Conservation (phyloP, 441 rosid genomes). For the Euphorbia schlechtendalii region DNA sequence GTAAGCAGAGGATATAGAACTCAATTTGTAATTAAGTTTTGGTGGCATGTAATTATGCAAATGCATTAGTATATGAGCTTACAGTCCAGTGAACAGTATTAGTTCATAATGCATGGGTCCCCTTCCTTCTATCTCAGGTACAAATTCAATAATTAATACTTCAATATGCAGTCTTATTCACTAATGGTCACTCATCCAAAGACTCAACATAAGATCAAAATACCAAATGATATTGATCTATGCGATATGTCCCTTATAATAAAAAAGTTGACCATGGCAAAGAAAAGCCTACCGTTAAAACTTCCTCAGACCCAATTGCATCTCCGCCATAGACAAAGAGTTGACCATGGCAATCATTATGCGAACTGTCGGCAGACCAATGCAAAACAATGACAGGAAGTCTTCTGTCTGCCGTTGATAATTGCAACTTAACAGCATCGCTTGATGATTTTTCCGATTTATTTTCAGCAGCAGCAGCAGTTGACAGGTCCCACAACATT, state of each 20-base stretch:
- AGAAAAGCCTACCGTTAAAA: slow-evolving; percentile 39
- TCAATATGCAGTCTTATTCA: neutral
- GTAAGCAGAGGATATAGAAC: neutral
- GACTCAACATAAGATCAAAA: neutral
- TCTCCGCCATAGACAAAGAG: slow-evolving; percentile 71
- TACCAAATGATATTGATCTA: slow-evolving; percentile 2
- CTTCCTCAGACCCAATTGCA: slow-evolving; percentile 66
- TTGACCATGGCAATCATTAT: slow-evolving; percentile 31
- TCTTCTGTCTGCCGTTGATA: slow-evolving; percentile 49
- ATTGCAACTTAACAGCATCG: slow-evolving; percentile 47
- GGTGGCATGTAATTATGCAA: neutral
- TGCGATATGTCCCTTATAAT: neutral
- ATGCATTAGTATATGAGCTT: too few species aligned
- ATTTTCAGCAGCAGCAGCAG: slow-evolving; percentile 7
- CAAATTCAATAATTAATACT: slow-evolving; percentile 5
- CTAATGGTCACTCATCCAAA: neutral
- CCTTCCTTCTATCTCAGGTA: slow-evolving; percentile 4
- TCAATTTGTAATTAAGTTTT: neutral
- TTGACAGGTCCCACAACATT: slow-evolving; percentile 49
- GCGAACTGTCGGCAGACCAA: slow-evolving; percentile 43
- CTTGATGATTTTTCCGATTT: slow-evolving; percentile 26
- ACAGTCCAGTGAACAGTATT: neutral
- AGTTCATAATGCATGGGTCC: neutral
- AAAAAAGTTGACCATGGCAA: neutral
- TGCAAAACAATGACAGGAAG: slow-evolving; percentile 65